phyloP scores from a whole-genome alignment of 345 rosid genomes.

The Lepidium didymum region DNA sequence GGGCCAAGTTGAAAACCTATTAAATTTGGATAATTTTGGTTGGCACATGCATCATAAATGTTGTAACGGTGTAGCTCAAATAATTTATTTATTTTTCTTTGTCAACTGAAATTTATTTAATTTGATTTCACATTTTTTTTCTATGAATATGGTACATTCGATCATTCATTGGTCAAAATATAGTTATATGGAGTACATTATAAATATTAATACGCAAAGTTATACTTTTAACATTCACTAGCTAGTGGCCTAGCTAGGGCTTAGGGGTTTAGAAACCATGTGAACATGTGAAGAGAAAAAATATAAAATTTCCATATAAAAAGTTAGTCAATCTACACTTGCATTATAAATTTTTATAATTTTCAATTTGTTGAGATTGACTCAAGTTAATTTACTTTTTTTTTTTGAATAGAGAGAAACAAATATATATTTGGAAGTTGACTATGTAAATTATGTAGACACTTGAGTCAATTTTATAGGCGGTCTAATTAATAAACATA shows the following conservation, averaged over 20 bases:
- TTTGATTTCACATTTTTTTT: background rate
- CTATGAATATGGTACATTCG: background rate
- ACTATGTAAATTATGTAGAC: background rate
- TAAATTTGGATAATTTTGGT: background rate
- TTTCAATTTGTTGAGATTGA: background rate
- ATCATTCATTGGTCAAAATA: background rate
- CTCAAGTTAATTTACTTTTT: background rate
- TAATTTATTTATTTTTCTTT: background rate
- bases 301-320: background rate
- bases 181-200: background rate
- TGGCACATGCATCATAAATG: constrained; percentile 31
- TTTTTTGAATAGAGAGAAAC: background rate
- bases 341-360: background rate
- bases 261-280: constrained; percentile 1
- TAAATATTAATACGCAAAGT: background rate
- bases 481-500: background rate
- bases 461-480: background rate
- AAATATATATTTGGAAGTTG: background rate
- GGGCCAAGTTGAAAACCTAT: constrained; percentile 1
- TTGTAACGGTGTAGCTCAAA: constrained; percentile 1
- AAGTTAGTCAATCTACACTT: background rate
- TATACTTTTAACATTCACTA: background rate
- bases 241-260: background rate
- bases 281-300: background rate
- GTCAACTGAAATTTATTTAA: background rate